phyloP scores from a whole-genome alignment of 495 filamentous ascomycete species.

The Amphirosellinia nigrospora region DNA sequence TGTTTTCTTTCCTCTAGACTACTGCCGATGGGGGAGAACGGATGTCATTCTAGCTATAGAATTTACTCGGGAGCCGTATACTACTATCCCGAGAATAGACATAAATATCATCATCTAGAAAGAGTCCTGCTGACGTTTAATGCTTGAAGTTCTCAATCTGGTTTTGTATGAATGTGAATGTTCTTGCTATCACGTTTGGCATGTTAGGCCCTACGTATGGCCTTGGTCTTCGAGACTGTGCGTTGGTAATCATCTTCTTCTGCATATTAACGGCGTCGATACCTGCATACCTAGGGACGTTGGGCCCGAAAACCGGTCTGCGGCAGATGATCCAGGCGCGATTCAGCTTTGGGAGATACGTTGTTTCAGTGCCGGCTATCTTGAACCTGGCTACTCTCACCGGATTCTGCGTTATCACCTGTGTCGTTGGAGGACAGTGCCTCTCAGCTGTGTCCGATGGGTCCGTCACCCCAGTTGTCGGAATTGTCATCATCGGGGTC shows the following conservation, averaged over 20 bases:
- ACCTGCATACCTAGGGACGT: slow-evolving; percentile 58
- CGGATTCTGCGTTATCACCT: slow-evolving; percentile 56
- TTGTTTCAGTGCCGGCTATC: slow-evolving; percentile 53
- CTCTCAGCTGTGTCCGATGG: slow-evolving; percentile 59
- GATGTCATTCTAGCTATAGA: not conserved
- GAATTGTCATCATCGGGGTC: slow-evolving; percentile 59
- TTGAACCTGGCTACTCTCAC: slow-evolving; percentile 57
- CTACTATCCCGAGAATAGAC: not conserved
- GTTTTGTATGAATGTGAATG: slow-evolving; percentile 32
- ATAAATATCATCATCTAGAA: not conserved
- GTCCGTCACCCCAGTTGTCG: slow-evolving; percentile 50
- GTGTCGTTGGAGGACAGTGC: slow-evolving; percentile 54
- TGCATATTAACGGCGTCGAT: slow-evolving; percentile 54
- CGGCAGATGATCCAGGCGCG: slow-evolving; percentile 63
- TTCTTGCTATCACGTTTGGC: slow-evolving; percentile 55
- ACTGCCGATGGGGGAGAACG: not conserved
- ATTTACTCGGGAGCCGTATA: not conserved
- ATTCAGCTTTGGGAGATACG: slow-evolving; percentile 57
- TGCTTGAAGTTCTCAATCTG: slow-evolving; percentile 48
- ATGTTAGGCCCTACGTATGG: slow-evolving; percentile 60
- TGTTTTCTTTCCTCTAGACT: not conserved
- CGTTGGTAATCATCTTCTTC: slow-evolving; percentile 63
- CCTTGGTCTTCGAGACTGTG: slow-evolving; percentile 52
- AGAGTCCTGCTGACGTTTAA: not conserved
- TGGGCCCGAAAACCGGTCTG: slow-evolving; percentile 59